Conservation (phyloP, 768 basidiomycete genomes). For the Mycena indigotica region DNA sequence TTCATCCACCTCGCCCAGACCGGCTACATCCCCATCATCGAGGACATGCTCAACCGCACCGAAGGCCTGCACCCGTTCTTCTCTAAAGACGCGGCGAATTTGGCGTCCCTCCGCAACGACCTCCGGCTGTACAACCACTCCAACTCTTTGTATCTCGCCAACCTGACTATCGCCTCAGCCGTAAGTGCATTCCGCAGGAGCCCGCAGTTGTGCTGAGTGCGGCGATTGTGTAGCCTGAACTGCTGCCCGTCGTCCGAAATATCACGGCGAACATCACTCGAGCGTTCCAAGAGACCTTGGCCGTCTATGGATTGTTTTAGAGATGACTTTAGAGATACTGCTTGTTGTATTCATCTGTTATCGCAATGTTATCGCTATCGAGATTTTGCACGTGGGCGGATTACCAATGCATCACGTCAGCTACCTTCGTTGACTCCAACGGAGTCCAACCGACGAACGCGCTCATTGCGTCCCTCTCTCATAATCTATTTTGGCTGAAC, state of each 20-base stretch:
- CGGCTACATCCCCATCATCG: not conserved
- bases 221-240: not conserved
- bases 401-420: no score
- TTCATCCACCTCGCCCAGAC: not conserved
- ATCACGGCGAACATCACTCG: not conserved
- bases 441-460: no score
- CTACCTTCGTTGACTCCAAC: no score
- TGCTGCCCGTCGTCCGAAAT: not conserved
- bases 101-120: not conserved
- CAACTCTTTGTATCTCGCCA: not conserved
- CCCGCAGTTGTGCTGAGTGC: not conserved
- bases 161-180: not conserved
- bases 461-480: no score
- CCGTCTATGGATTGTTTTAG: not conserved
- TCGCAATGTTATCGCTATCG: no score
- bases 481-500: no score
- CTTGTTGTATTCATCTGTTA: no score
- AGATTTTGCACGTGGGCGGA: no score
- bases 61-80: not conserved
- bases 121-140: slow-evolving; percentile 1
- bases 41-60: slow-evolving; percentile 5
- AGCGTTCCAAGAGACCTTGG: not conserved
- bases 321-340: no score
- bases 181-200: not conserved
- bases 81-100: not conserved